Base-by-base conservation (phyloP, 805 yeast species). In the Candida vartiovaarae region DNA sequence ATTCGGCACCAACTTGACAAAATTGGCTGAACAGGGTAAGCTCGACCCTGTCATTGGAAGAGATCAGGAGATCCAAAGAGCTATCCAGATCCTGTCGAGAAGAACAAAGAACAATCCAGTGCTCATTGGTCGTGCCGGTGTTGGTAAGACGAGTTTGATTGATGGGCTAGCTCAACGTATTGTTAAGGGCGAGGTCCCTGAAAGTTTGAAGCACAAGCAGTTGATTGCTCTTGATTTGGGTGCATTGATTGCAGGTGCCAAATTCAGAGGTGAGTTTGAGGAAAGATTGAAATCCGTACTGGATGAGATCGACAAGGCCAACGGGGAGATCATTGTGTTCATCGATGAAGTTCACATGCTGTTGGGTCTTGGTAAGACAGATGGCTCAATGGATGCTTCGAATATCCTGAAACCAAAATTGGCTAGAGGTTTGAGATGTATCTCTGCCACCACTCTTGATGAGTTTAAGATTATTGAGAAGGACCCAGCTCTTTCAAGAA, bases 31-130 rank as follows among this genome's bases (percentile, higher is more conserved):
- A 48, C 86, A 85, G 43, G 98, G 98, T 28, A 87, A 87, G 55
- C 70, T 91, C 33, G 99, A 91, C 57, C 99, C 99, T 0, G 98
- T 93, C 24, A 93, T 91, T 56, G 99, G 99, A 3, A 73, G 98
- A 50, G 98, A 93, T 57, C 96, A 90, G 49, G 98, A 93, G 60
- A 93, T 91, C 44, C 75, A 91, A 46, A 72, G 99, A 46, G 91
- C 98, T 0, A 83, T 91, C 44, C 98, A 91, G 61, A 90, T 91
- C 39, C 67, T 91, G 37, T 87, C 96, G 1, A 71, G 99, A 54
- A 74, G 98, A 61, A 89, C 97, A 1, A 91, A 91, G 64, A 93
- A 93, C 62, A 91, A 91, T 58, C 99, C 99, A 0, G 95, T 93
- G 1, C 64, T 91, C 43, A 89, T 93, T 35, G 99, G 99, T 49